Evolutionary conservation across 148 eudicot species (phyloP), one percentile per base, ranked within the genome.

Genomic region (Fagopyrum homotropicum): DNA sequence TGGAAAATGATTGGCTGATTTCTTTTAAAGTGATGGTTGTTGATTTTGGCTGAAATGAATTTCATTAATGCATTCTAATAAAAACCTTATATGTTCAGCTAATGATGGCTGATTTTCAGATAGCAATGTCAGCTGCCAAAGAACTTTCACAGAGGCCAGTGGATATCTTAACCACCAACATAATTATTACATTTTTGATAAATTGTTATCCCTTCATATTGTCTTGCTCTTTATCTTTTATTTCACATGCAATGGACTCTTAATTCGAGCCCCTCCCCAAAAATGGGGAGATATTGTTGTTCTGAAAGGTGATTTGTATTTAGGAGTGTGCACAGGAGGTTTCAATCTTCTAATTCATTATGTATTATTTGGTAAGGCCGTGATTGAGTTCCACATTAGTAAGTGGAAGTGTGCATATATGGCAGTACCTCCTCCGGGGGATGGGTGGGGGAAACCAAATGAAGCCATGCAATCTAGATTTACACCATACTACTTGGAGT

Each of bases 141-240:
- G 45, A 64, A 64, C 22, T 64, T 64, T 64, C 70, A 8, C 52
- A 35, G 70, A 64, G 70, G 9, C 63, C 63, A 17, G 40, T 17
- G 8, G 17, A 9, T 57, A 29, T 57, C 63, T 19, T 29, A 17
- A 57, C 26, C 22, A 10, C n/a, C 45, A 35, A 26, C n/a, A 64
- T 35, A 40, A 9, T 64, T 64, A 35, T 11, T 63, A 35, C 40
- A 29, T 30, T 35, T 63, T 57, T 6, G 1, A 17, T 7, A 57
- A 57, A 57, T 6, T 57, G 22, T 56, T 16, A 17, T 56, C 22
- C 8, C 61, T 17, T 63, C 68, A 26, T 61, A 5, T 0, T 61
- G 68, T 61, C 43, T 30, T 19, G 29, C 16, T 29, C 29, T 26
- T 29, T 61, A 9, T 7, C 17, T 11, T 4, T 29, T 61, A 26